These are phyloP conservation scores for Cardamine chenopodiifolia DNA, from an alignment of 345 rosid species.

Conservation along the genomic window DNA sequence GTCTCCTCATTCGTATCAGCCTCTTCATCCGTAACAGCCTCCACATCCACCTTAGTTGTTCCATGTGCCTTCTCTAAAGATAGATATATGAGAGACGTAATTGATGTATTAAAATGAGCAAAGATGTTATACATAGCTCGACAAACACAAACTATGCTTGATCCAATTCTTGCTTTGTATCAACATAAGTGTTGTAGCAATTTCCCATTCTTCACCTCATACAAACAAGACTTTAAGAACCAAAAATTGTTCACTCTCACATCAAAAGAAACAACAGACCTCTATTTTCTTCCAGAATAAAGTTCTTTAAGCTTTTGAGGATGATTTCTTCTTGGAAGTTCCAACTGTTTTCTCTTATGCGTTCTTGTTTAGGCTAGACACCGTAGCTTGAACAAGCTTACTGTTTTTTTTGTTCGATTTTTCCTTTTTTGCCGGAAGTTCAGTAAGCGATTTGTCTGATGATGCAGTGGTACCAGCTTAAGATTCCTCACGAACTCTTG, in stretches of 20 bases:
- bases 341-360: slow-evolving; percentile 55
- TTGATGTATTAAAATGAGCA: slow-evolving; percentile 2
- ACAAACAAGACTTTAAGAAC: slow-evolving; percentile 15
- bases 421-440: slow-evolving; percentile 45
- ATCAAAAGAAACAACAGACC: slow-evolving; percentile 19
- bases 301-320: slow-evolving; percentile 17
- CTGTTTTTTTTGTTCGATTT: slow-evolving; percentile 38
- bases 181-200: background rate
- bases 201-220: slow-evolving; percentile 1
- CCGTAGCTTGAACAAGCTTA: slow-evolving; percentile 77
- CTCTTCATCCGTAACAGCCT: too few species aligned
- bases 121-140: slow-evolving; percentile 21
- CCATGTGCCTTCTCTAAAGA: too few species aligned
- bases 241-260: slow-evolving; percentile 21
- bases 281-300: slow-evolving; percentile 3
- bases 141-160: background rate
- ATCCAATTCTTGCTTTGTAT: background rate
- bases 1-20: too few species aligned
- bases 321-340: slow-evolving; percentile 31
- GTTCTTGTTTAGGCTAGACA: slow-evolving; percentile 75
- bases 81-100: slow-evolving; percentile 21
- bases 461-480: slow-evolving; percentile 36
- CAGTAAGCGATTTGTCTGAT: slow-evolving; percentile 37
- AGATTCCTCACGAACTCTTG: slow-evolving; percentile 20
- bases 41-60: too few species aligned